Evolutionary conservation across 2,329 filamentous ascomycete species (phyloP).

Genomic region (Chrysosporium queenslandicum): DNA sequence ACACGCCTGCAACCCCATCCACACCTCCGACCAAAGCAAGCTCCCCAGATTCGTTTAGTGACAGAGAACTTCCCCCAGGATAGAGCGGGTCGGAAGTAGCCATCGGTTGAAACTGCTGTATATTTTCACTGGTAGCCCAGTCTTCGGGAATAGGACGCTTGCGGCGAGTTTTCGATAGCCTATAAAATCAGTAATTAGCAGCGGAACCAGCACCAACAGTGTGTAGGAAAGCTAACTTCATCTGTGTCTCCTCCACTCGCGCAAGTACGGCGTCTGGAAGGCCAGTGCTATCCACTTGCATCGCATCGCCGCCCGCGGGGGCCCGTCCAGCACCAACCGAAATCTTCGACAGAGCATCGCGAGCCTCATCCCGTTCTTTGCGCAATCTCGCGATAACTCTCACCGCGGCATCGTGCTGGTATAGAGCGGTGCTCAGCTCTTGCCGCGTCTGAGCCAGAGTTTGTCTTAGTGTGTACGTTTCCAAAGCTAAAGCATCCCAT

Average conservation of each 20-base stretch:
- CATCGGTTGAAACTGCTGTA: conserved; percentile 51
- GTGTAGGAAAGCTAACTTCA: conserved; percentile 52
- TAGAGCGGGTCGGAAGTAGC: conserved; percentile 49
- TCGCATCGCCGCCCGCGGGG: conserved; percentile 61
- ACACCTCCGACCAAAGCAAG: conserved; percentile 64
- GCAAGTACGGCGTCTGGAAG: conserved; percentile 61
- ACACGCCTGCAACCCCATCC: conserved; percentile 66
- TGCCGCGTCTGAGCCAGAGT: conserved; percentile 82
- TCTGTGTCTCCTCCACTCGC: conserved; percentile 70
- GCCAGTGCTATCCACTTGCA: conserved; percentile 79
- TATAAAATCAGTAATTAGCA: conserved; percentile 32
- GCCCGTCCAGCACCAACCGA: conserved; percentile 53
- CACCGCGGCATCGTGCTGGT: conserved; percentile 95
- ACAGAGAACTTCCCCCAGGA: conserved; percentile 48
- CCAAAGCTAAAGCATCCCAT: conserved; percentile 88
- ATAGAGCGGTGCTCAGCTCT: conserved; percentile 85
- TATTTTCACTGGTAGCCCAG: conserved; percentile 68
- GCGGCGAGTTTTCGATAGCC: conserved; percentile 76
- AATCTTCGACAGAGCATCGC: conserved; percentile 77
- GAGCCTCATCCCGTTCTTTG: conserved; percentile 85
- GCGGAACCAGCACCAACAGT: background rate
- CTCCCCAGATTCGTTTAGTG: conserved; percentile 50
- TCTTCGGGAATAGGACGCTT: conserved; percentile 77
- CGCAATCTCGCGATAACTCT: conserved; percentile 84
- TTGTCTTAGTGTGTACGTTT: conserved; percentile 83